Evolutionary conservation across 2,329 filamentous ascomycete genomes (phyloP).

Genomic region (Sclerotinia minor): DNA sequence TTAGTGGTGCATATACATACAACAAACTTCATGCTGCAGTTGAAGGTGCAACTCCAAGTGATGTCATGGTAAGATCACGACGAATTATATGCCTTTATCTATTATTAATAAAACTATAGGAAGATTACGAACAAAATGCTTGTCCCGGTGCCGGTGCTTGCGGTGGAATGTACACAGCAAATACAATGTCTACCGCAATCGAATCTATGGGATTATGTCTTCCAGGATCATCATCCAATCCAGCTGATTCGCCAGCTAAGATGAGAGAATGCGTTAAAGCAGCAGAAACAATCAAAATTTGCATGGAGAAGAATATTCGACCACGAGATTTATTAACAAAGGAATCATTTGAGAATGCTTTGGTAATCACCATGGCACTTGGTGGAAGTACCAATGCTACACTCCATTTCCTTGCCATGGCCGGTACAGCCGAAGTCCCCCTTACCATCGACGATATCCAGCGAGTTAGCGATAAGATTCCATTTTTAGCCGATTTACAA

Average conservation of each 20-base stretch:
- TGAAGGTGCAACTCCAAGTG: constrained; percentile 62
- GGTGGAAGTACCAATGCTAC: constrained; percentile 72
- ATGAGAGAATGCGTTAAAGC: constrained; percentile 70
- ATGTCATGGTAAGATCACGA: constrained; percentile 60
- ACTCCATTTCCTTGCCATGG: constrained; percentile 72
- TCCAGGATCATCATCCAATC: constrained; percentile 68
- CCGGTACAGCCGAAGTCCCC: constrained; percentile 64
- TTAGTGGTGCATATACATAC: constrained; percentile 72
- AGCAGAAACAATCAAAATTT: constrained; percentile 66
- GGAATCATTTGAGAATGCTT: constrained; percentile 67
- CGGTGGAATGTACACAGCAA: constrained; percentile 77
- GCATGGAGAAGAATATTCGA: constrained; percentile 68
- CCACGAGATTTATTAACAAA: constrained; percentile 69
- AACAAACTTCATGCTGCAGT: constrained; percentile 71
- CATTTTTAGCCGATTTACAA: constrained; percentile 69
- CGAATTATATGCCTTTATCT: background rate
- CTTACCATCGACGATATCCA: constrained; percentile 53
- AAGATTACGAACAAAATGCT: constrained; percentile 70
- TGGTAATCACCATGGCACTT: constrained; percentile 72
- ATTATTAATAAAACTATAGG: constrained; percentile 34
- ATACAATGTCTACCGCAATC: constrained; percentile 72
- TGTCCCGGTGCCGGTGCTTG: constrained; percentile 70
- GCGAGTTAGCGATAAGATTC: constrained; percentile 67
- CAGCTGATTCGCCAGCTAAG: constrained; percentile 66
- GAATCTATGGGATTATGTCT: constrained; percentile 70